Evolutionary conservation across 208 protist genomes (phyloP), one percentile per base, ranked within the genome.

Genomic region (Balamuthia mandrillaris): DNA sequence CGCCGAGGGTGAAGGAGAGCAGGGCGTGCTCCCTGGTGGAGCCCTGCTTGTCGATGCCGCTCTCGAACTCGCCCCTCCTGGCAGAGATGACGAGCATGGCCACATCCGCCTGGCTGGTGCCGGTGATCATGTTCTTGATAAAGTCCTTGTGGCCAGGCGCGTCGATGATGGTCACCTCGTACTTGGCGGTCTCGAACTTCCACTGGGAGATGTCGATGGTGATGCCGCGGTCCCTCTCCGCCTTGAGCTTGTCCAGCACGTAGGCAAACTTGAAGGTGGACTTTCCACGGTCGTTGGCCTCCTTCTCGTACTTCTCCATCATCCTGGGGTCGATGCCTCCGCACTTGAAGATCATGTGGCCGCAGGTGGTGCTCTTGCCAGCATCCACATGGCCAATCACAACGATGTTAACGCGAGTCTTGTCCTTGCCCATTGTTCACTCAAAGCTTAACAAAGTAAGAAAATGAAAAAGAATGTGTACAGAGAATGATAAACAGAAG

Each of bases 41-140:
- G 65, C 95, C 95, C 42, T 92, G 85, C 7, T 85, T 86, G 33
- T 90, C 86, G 70, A 95, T 93, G 86, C 92, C 93, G 65, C 91
- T 88, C 84, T 96, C 94, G 85, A 95, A 95, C 63, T 92, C 93
- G 77, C 92, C 93, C 37, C 37, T 54, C 52, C 60, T 79, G 49
- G 95, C 91, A 85, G 91, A 90, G 35, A 97, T 91, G 56, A 97
- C 91, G 65, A 98, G 91, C 29, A 97, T 44, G 31, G 95, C 96
- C 63, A 93, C 87, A 91, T 98, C 96, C 79, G 96, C 96, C 91
- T 99, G 97, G 12, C 96, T 51, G 33, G 65, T 29, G 88, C 98
- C 98, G 78, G 97, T 98, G 90, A 99, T 99, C 98, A 99, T 99
- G 95, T 99, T 99, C 92, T 99, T 99, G 86, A 99, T 98, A 93